phyloP scores from a whole-genome alignment of 371 early-diverging fungal genomes.

The Fennellomyces sp. region DNA sequence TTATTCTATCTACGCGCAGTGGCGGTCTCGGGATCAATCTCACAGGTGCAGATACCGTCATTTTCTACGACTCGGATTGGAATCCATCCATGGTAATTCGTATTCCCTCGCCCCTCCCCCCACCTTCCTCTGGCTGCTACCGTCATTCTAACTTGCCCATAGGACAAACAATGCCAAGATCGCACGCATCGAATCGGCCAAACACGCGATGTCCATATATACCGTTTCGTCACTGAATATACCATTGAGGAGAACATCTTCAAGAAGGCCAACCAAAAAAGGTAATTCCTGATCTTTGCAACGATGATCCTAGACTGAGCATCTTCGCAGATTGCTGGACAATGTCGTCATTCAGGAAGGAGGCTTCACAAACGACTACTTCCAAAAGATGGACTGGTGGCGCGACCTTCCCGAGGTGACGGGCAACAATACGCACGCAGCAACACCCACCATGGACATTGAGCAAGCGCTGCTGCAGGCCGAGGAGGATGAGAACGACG shows the following conservation, averaged over 20 bases:
- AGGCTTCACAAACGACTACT: conserved; percentile 76
- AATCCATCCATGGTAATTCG: conserved; percentile 84
- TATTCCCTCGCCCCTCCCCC: not conserved
- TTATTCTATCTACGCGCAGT: conserved; percentile 91
- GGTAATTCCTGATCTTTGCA: too few relatives aligned
- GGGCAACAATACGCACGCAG: conserved; percentile 27
- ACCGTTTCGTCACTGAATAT: conserved; percentile 84
- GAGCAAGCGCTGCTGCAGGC: conserved; percentile 71
- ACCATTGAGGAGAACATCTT: conserved; percentile 92
- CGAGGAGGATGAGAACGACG: conserved; percentile 73
- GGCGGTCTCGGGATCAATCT: conserved; percentile 98
- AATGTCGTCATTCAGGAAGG: conserved; percentile 87
- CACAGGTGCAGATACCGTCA: conserved; percentile 94
- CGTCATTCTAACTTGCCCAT: not conserved
- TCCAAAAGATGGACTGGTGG: conserved; percentile 74
- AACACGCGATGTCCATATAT: conserved; percentile 90
- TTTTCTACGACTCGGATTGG: conserved; percentile 97
- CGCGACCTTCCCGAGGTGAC: conserved; percentile 60
- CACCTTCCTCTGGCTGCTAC: not conserved
- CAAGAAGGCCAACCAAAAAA: conserved; percentile 84
- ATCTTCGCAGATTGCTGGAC: conserved; percentile 70
- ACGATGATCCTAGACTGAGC: too few relatives aligned
- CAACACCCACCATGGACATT: conserved; percentile 45
- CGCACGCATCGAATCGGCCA: conserved; percentile 97
- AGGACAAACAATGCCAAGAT: conserved; percentile 70